Base-by-base conservation (phyloP, 192 early-diverging fungal genomes). In the Coemansia sp. region DNA sequence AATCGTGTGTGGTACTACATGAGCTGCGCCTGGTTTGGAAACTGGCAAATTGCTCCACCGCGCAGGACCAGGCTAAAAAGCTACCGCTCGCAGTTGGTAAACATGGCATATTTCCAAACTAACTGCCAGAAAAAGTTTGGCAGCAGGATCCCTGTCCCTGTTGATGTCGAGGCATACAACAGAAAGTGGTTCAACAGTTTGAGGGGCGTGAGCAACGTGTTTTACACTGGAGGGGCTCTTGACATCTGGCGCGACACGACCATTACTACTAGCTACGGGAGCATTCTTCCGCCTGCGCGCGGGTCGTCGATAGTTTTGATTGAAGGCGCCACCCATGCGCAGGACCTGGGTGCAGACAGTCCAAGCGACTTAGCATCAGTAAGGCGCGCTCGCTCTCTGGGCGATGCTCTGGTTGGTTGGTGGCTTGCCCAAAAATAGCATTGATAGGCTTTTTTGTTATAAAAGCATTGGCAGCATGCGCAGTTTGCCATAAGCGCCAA, bases 11-110 rank as follows among this genome's bases (percentile, higher is more conserved):
- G 85, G 84, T 78, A 79, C 37, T 91, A 85, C 76, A 87, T 88
- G 66, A 78, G 75, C 31, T 91, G 90, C 63, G 80, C 77, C 36
- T 87, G 89, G 76, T 85, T 87, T 39, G 90, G 86, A 8, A 88
- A 87, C 75, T 86, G 85, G 62, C 88, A 86, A 62, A 70, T 68
- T 5, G 72, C 72, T 20, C 73, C 79, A 24, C 67, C 75, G 2
- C 75, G 57, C 38, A 46, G 16, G 6, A 42, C 63, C 0, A 51
- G 57, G 0, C 64, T 82, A 13, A 57, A 62, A 33, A 43, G 70
- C 24, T 83, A 79, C 60, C 74, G 68, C 20, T 70, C 79, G n/a
- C 55, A 67, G 59, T 68, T 71, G 42, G 68, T 73, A n/a, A 64
- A 77, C 33, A 61, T 77, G n/a, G 63, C 70, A 26, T 83, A 83